Evolutionary conservation across 1,284 basidiomycete genomes (phyloP), one percentile per base, ranked within the genome.

Genomic region (Gymnopus androsaceus): DNA sequence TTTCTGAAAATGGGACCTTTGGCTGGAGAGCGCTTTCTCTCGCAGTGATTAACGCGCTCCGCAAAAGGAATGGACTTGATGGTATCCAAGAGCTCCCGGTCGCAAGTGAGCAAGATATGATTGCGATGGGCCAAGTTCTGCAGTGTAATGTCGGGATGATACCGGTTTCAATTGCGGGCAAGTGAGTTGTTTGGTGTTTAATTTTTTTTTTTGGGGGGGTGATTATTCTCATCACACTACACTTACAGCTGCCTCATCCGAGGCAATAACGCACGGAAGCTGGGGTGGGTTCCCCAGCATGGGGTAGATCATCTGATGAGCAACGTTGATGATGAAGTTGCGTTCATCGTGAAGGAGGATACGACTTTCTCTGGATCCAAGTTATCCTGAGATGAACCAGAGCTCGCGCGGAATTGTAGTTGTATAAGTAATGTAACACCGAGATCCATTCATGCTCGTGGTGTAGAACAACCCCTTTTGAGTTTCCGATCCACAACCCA

Each of bases 271-370:
- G 58, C 53, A 2, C 50, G 57, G 8, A 37, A 42, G 19, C 17
- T 61, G 2, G 60, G 60, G n/a, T 61, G 60, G 60, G 53, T 42
- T 36, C 60, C 60, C n/a, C 47, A 57, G 50, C 57, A 59, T 19
- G 60, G 36, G 3, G 52, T 54, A 3, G 53, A 57, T 7, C 55
- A 61, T 33, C 34, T 61, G 14, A 54, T 57, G 45, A 45, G 52
- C 14, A 28, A 36, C 12, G 44, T 59, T 19, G 52, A 34, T 28
- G 45, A 57, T 17, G 60, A 61, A 23, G 48, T 57, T 14, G 53
- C 50, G n/a, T 57, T 54, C 19, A 59, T 59, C 67, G 3, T 72
- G 70, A 38, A 55, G 27, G 54, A 42, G 23, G 14, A 61, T 63
- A 4, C 59, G 59, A 12, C 4, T 25, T 50, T 50, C 17, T 5